phyloP scores from a whole-genome alignment of 257 asterid species.

The Fraxinus excelsior region DNA sequence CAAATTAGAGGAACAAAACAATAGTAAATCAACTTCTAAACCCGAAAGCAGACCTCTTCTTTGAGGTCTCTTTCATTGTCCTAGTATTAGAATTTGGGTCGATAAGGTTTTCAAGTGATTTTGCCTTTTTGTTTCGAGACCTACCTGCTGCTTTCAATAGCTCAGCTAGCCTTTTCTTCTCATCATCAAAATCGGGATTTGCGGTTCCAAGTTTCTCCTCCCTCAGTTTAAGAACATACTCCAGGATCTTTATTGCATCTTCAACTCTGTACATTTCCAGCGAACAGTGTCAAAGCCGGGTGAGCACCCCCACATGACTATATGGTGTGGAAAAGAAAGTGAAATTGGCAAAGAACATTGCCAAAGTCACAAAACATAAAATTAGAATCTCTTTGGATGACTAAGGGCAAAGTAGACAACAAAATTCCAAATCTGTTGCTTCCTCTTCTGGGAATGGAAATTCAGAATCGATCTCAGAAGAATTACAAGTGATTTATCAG shows the following conservation, averaged over 20 bases:
- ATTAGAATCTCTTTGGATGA: not conserved
- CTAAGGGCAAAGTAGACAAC: not conserved
- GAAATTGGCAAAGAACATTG: not conserved
- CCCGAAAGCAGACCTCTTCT: slow-evolving; percentile 98
- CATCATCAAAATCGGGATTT: slow-evolving; percentile 94
- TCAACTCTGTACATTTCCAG: slow-evolving; percentile 61
- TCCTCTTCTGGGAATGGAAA: not conserved
- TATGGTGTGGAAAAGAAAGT: not conserved
- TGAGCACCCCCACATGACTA: not conserved
- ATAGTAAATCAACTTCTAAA: slow-evolving; percentile 63
- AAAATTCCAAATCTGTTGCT: not conserved
- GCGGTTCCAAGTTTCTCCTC: slow-evolving; percentile 99
- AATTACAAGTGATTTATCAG: no score
- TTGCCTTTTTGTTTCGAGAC: slow-evolving; percentile 88
- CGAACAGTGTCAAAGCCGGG: not conserved
- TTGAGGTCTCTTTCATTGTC: slow-evolving; percentile 84
- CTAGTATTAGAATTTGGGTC: slow-evolving; percentile 75
- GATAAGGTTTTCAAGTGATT: slow-evolving; percentile 91
- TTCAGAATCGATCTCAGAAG: no score
- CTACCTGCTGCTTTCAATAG: slow-evolving; percentile 96
- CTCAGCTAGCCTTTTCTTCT: slow-evolving; percentile 92
- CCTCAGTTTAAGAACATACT: slow-evolving; percentile 87
- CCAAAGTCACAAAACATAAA: not conserved
- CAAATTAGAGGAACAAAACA: no score
- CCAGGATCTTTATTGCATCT: slow-evolving; percentile 97